These are phyloP conservation scores for Lecanoromycetidae sp. DNA, from an alignment of 2,329 filamentous ascomycete genomes.

Conservation along the genomic window DNA sequence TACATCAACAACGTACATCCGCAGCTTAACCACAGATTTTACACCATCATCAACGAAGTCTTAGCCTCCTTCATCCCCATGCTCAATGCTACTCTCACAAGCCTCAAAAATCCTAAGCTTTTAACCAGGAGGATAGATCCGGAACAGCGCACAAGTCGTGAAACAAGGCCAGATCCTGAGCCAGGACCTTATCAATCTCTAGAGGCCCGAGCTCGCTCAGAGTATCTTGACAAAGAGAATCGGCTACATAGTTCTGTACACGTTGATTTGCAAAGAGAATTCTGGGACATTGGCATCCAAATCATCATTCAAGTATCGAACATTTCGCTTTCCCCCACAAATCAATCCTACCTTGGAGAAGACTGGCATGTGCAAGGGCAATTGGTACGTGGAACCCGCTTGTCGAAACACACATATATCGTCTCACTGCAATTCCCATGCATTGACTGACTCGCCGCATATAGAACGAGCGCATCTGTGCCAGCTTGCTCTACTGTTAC, in stretches of 20 bases:
- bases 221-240: neutral
- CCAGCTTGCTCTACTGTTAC: constrained; percentile 52
- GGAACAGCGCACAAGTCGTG: too few relatives aligned
- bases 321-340: constrained; percentile 46
- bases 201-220: neutral
- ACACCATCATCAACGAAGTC: constrained; percentile 27
- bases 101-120: constrained; percentile 6
- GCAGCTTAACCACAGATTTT: constrained; percentile 24
- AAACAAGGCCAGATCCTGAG: too few relatives aligned
- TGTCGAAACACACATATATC: constrained; percentile 18
- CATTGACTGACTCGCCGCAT: too few relatives aligned
- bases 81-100: constrained; percentile 26
- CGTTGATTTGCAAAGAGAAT: constrained; percentile 24
- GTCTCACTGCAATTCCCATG: neutral
- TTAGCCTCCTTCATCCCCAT: constrained; percentile 25
- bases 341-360: constrained; percentile 38
- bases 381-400: too few relatives aligned
- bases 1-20: constrained; percentile 39
- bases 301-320: constrained; percentile 51
- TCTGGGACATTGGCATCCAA: constrained; percentile 38
- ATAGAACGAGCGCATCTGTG: constrained; percentile 44
- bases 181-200: constrained; percentile 16
- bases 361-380: constrained; percentile 38
- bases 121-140: constrained; percentile 3
- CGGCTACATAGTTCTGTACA: constrained; percentile 20